Base-by-base conservation (phyloP, 1,139 yeast genomes). In the Spathaspora sp. region DNA sequence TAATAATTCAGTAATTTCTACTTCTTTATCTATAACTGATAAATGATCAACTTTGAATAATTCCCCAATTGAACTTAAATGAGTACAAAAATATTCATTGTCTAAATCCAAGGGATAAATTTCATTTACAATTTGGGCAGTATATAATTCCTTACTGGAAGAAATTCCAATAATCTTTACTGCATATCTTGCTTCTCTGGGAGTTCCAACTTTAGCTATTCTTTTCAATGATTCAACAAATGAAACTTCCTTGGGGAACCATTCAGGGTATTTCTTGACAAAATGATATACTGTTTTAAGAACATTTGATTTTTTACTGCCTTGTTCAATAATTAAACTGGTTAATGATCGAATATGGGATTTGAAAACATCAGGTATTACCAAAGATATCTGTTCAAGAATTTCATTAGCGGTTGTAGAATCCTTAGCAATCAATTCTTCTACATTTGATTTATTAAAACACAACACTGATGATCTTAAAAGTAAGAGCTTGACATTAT, bases 171-270 rank as follows among this genome's bases (percentile, higher is more conserved):
- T 56, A 7, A 86, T 68, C 56, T 81, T 83, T 8, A 82, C 68
- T 0, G 91, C 77, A 59, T 84, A 87, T 56, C 77, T 81, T 0
- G 93, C 86, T 55, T 86, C 89, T 10, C 58, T 51, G 1, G 89
- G 81, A 0, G 78, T 64, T 0, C 95, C 95, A 2, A 59, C 56
- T 0, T 70, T 49, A 0, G 87, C 78, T 33, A 84, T 64, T 1
- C 64, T 61, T 42, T 71, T 67, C 43, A 84, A 59, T 9, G 65
- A 62, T 8, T 71, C 74, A 9, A 65, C 56, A 51, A 81, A 81
- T 7, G 57, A 59, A 0, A 56, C 48, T 39, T 66, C 71, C 2
- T 59, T 56, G 0, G 80, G 75, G 43, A 65, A 64, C 25, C 63
- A 54, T 7, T 73, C 76, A 0, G 82, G 78, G 53, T 69, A 75